Base-by-base conservation (phyloP, 176 grass and related monocot genomes). In the Carex cristatella region DNA sequence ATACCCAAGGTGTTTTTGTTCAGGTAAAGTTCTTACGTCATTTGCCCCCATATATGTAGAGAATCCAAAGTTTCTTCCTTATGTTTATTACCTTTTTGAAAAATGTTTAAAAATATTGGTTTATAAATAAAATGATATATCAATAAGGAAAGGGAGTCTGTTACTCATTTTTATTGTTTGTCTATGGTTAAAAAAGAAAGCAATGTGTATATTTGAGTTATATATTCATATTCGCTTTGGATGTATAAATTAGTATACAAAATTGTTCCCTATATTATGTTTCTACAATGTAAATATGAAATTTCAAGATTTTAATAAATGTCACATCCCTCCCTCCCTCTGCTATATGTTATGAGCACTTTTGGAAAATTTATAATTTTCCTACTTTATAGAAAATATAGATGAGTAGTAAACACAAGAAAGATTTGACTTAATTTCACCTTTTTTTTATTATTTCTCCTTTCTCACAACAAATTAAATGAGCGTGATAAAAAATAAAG, bases 1-100 rank as follows among this genome's bases (percentile, higher is more conserved):
- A 98, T 82, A 98, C 93, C 31, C 75, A 82, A 49, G 96, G 96
- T 69, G 91, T 89, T 64, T 98, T 98, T 86, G 93, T 98, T 73
- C 96, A 95, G 91, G 96, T 98, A 82, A 67, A 55, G 12, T 74
- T 81, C 37, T 46, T 71, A 2, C 2, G 8, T 48, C 69, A 18
- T 46, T 71, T 46, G 19, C 1, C 4, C 18, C 70, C 10, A 13
- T 51, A 49, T 28, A 3, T 74, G 40, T 27, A 51, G 8, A 74
- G 19, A 74, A 51, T 28, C n/a, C 13, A 2, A 10, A 28, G 16
- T 74, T 19, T 49, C n/a, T 13, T 67, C 65, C 12, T 74, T 51
- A 5, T 27, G 40, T 74, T 71, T 71, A 2, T 3, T 42, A 4
- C 16, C 37, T 42, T 71, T 69, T 8, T 46, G 0, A 5, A 46